phyloP scores from a whole-genome alignment of 2,329 filamentous ascomycete species.

The Talaromyces amestolkiae region DNA sequence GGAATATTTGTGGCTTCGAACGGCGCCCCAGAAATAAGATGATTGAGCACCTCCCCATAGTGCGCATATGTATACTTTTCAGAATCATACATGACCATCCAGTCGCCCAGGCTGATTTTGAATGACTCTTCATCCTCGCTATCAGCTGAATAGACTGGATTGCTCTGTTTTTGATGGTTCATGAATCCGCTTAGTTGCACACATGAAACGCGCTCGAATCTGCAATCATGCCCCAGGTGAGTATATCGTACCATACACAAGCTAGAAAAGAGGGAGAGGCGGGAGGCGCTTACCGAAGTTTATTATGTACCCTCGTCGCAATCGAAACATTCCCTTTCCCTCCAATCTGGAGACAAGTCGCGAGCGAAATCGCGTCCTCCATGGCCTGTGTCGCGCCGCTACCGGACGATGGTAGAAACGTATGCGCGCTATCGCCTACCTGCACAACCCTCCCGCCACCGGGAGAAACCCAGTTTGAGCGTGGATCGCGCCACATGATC shows the following conservation, averaged over 20 bases:
- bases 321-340: slow-evolving; percentile 22
- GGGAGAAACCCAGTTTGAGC: slow-evolving; percentile 40
- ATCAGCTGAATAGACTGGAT: neutral
- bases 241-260: neutral
- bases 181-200: slow-evolving; percentile 17
- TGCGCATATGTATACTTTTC: slow-evolving; percentile 15
- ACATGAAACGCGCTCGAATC: slow-evolving; percentile 22
- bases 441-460: slow-evolving; percentile 42
- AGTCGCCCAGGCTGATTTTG: slow-evolving; percentile 14
- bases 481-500: slow-evolving; percentile 19
- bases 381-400: slow-evolving; percentile 52
- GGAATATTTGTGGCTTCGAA: slow-evolving; percentile 13
- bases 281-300: slow-evolving; percentile 17
- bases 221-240: neutral
- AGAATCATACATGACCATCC: slow-evolving; percentile 13
- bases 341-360: slow-evolving; percentile 40
- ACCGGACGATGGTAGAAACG: slow-evolving; percentile 50
- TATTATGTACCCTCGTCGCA: slow-evolving; percentile 21
- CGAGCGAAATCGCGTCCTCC: slow-evolving; percentile 51
- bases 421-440: slow-evolving; percentile 53
- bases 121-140: neutral
- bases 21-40: neutral
- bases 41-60: slow-evolving; percentile 6
- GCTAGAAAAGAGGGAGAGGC: neutral
- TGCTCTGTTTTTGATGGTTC: slow-evolving; percentile 16